phyloP scores from a whole-genome alignment of 768 basidiomycete species.

The Mycena belliarum region DNA sequence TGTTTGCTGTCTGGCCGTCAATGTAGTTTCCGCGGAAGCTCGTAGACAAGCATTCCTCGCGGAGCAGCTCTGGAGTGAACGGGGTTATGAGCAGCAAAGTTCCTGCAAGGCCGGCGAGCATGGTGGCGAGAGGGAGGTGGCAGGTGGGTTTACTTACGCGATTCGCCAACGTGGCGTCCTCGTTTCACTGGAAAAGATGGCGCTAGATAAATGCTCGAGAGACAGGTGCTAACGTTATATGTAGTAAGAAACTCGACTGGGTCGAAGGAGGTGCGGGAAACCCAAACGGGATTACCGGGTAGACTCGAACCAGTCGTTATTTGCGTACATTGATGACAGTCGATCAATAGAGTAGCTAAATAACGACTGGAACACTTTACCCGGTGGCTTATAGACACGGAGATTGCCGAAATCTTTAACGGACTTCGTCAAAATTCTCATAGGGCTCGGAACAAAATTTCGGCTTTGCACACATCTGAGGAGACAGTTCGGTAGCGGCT shows the following conservation, averaged over 20 bases:
- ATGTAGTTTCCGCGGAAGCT: slow-evolving; percentile 60
- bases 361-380: background rate
- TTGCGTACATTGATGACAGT: background rate
- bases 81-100: slow-evolving; percentile 47
- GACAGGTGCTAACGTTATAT: too few relatives aligned
- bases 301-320: background rate
- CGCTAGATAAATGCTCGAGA: too few relatives aligned
- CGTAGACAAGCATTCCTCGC: slow-evolving; percentile 46
- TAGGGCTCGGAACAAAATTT: background rate
- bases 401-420: background rate
- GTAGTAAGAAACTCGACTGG: too few relatives aligned
- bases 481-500: background rate
- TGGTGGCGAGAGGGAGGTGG: slow-evolving; percentile 10
- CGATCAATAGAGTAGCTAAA: background rate
- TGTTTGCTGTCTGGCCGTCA: slow-evolving; percentile 38
- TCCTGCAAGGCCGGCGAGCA: slow-evolving; percentile 25
- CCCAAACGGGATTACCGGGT: too few relatives aligned
- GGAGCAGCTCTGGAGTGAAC: slow-evolving; percentile 40
- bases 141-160: too few relatives aligned
- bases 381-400: background rate
- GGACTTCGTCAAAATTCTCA: background rate
- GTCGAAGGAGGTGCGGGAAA: too few relatives aligned
- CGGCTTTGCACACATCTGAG: background rate
- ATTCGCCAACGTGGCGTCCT: too few relatives aligned
- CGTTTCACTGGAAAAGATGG: too few relatives aligned